These are phyloP conservation scores for Candida xiaguanensis DNA, from an alignment of 805 yeast genomes.

Conservation along the genomic window DNA sequence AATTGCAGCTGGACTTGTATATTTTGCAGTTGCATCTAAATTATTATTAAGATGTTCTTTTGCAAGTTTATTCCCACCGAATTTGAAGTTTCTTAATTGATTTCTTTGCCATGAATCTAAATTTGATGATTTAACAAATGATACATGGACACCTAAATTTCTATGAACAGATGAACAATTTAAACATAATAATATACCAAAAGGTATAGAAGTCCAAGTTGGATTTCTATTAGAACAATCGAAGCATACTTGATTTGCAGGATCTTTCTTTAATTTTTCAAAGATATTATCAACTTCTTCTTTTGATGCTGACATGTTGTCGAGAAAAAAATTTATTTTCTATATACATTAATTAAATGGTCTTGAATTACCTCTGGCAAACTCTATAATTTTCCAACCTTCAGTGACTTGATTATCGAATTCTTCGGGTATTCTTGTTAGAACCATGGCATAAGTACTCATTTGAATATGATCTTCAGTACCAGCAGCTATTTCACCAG, in stretches of 20 bases:
- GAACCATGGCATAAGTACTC: slow-evolving; percentile 94
- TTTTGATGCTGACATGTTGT: slow-evolving; percentile 52
- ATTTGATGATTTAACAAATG: slow-evolving; percentile 89
- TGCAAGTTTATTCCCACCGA: slow-evolving; percentile 89
- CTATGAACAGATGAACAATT: slow-evolving; percentile 96
- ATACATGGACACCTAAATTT: slow-evolving; percentile 91
- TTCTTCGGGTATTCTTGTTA: slow-evolving; percentile 90
- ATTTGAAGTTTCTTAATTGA: slow-evolving; percentile 86
- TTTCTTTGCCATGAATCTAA: slow-evolving; percentile 92
- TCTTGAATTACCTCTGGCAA: slow-evolving; percentile 90
- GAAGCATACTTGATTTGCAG: slow-evolving; percentile 82
- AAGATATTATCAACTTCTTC: slow-evolving; percentile 70
- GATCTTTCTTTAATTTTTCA: slow-evolving; percentile 55
- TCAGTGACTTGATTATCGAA: slow-evolving; percentile 87
- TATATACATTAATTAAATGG: slow-evolving; percentile 48
- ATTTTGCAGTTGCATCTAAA: slow-evolving; percentile 68
- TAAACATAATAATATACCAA: slow-evolving; percentile 86
- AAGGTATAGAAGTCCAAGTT: slow-evolving; percentile 97
- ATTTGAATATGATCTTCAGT: slow-evolving; percentile 87
- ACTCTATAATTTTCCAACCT: slow-evolving; percentile 95
- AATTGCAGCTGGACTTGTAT: slow-evolving; percentile 74
- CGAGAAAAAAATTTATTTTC: neutral
- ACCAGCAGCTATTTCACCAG: slow-evolving; percentile 95
- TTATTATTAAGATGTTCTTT: slow-evolving; percentile 78
- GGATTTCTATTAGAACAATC: slow-evolving; percentile 95